Base-by-base conservation (phyloP, 225 moss, liverwort and hornwort species). In the Asterella californica region DNA sequence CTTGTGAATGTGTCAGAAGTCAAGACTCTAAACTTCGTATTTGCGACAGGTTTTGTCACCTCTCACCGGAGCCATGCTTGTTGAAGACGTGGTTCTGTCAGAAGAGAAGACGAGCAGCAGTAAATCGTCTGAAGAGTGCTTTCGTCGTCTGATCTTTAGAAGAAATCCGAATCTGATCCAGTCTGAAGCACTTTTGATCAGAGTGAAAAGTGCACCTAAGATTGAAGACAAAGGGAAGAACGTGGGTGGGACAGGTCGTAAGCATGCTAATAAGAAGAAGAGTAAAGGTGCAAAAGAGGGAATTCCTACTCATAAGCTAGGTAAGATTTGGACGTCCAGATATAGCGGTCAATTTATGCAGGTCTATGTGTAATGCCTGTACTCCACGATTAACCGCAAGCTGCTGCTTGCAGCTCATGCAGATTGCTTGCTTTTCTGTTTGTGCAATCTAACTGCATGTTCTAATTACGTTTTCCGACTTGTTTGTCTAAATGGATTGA, bases 141-240 rank as follows among this genome's bases (percentile, higher is more conserved):
- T 90, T 76, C 88, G 97, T 42, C 92, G 94, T 45, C 91, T 97
- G 77, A 68, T 92, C 33, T 97, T 97, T 60, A 91, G 90, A 72
- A 90, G 97, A 80, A 97, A 93, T 66, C 94, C 94, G 8, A 92
- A 94, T 74, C 74, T 97, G 84, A 97, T 97, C 76, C 94, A 97
- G 69, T 97, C 97, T 22, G 97, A 97, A 77, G 94, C 94, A 64
- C 90, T 81, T 64, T 81, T 97, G 81, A 81, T 89, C 22, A 84
- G 83, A 49, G 66, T 77, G 63, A 86, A 90, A 82, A 79, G 9
- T 29, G 66, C 47, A 47, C 70, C 78, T 62, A 91, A 82, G 59
- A 67, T 37, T 49, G 83, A 86, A 49, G 79, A 85, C 30, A 86
- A 72, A 67, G 59, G 63, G 66, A 88, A 77, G 76, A 85, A 80